Evolutionary conservation across 257 asterid genomes (phyloP), one percentile per base, ranked within the genome.

Genomic region (Hygrophila difformis): DNA sequence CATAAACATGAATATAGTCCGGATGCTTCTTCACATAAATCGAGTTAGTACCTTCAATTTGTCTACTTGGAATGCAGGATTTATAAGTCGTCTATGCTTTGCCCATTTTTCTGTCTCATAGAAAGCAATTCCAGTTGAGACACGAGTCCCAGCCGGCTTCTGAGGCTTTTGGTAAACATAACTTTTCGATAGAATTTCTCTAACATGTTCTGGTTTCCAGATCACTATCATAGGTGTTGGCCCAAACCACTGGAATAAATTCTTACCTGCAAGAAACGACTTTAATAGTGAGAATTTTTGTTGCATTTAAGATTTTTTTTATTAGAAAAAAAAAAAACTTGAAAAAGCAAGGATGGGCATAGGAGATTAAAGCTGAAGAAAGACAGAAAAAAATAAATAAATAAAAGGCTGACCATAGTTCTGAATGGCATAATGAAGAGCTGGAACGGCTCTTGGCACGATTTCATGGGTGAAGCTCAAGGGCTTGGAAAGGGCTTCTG

Each of bases 101-200:
- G 81, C 73, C 86, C 86, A 76, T 68, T 76, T 73, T 12, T 80
- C 74, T 0, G 47, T 44, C 15, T 80, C 80, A 15, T 69, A 55
- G 33, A 19, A 17, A 1, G 47, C 67, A 18, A 77, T 3, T 31
- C 88, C 93, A 59, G 11, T 26, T 12, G 59, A 70, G 21, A 66
- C 47, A 24, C 65, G 17, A 18, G 23, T 43, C 6, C 67, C 6
- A 28, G 75, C 68, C 54, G 28, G 66, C 8, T 24, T 6, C 2
- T 22, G 22, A 1, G 64, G 53, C 72, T 68, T 77, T 29, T 63
- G 82, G 44, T 62, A 80, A 12, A 71, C 17, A 5, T 24, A 51
- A 41, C 15, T 51, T 51, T 68, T 81, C 0, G 77, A 64, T 57
- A 81, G n/a, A 15, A 81, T 55, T 34, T 75, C 88, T 47, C 56